These are phyloP conservation scores for Thermothielavioides terrestris DNA, from an alignment of 495 filamentous ascomycete genomes.

Conservation along the genomic window DNA sequence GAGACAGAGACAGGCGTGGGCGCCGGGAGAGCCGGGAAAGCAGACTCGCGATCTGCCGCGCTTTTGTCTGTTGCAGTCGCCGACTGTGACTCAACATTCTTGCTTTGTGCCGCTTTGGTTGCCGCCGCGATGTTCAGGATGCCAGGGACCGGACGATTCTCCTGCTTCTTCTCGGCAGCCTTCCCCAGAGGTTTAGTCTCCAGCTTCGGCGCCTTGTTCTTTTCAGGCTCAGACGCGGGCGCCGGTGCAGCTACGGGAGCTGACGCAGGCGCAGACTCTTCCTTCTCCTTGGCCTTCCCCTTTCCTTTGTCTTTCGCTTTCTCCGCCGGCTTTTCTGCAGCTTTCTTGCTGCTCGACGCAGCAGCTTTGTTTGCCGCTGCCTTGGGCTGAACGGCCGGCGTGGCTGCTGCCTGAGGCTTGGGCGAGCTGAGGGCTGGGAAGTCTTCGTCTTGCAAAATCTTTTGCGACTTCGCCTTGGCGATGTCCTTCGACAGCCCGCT, in stretches of 20 bases:
- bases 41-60: conserved; percentile 27
- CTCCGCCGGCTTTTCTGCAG: conserved; percentile 10
- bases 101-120: conserved; percentile 29
- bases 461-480: conserved; percentile 35
- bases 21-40: conserved; percentile 46
- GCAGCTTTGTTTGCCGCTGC: conserved; percentile 18
- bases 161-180: conserved; percentile 37
- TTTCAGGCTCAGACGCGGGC: conserved; percentile 26
- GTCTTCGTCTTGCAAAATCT: conserved; percentile 46
- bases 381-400: conserved; percentile 19
- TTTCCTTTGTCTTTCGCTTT: conserved; percentile 14
- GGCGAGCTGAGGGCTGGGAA: conserved; percentile 47
- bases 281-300: conserved; percentile 9
- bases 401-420: conserved; percentile 21
- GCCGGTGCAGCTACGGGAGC: background rate
- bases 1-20: conserved; percentile 39
- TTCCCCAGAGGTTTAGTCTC: conserved; percentile 13
- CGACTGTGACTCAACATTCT: conserved; percentile 19
- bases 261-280: background rate
- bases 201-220: conserved; percentile 25
- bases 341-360: conserved; percentile 12
- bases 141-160: conserved; percentile 50
- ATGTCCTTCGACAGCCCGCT: conserved; percentile 42
- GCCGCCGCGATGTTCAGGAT: conserved; percentile 57
- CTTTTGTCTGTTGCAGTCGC: conserved; percentile 27